These are phyloP conservation scores for Nakazawaea ernobii DNA, from an alignment of 805 yeast species.

Conservation along the genomic window DNA sequence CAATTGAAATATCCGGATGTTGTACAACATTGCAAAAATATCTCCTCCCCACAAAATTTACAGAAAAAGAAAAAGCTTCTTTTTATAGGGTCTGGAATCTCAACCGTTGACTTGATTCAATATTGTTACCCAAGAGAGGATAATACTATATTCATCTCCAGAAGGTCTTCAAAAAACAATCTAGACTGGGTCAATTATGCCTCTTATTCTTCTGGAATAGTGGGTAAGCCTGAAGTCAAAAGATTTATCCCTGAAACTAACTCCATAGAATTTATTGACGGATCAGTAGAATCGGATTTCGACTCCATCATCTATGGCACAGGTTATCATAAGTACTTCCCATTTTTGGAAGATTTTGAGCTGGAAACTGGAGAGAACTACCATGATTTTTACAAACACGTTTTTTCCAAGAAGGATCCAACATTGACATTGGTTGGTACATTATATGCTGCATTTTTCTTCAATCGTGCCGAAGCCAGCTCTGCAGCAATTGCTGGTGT, in stretches of 20 bases:
- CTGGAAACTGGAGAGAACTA: slow-evolving; percentile 10
- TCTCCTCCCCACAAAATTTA: slow-evolving; percentile 16
- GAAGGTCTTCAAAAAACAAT: background rate
- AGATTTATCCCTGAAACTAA: slow-evolving; percentile 17
- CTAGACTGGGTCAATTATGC: slow-evolving; percentile 9
- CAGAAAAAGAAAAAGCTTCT: slow-evolving; percentile 24
- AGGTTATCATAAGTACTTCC: slow-evolving; percentile 38
- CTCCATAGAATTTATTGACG: slow-evolving; percentile 12
- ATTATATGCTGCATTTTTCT: slow-evolving; percentile 36
- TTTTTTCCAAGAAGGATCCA: slow-evolving; percentile 37
- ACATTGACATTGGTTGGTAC: slow-evolving; percentile 36
- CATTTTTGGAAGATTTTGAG: slow-evolving; percentile 22
- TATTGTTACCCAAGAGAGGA: slow-evolving; percentile 26
- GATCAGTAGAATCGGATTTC: slow-evolving; percentile 23
- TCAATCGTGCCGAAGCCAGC: slow-evolving; percentile 43
- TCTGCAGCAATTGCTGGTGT: slow-evolving; percentile 57
- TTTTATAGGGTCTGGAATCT: slow-evolving; percentile 37
- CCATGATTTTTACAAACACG: slow-evolving; percentile 23
- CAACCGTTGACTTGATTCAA: slow-evolving; percentile 38
- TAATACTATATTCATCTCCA: slow-evolving; percentile 12
- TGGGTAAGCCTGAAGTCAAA: slow-evolving; percentile 19
- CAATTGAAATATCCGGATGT: slow-evolving; percentile 24
- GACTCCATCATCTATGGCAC: slow-evolving; percentile 36
- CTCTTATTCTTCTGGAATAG: slow-evolving; percentile 7
- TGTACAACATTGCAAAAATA: slow-evolving; percentile 16